Conservation (phyloP, 768 basidiomycete species). For the Boletus sp. region DNA sequence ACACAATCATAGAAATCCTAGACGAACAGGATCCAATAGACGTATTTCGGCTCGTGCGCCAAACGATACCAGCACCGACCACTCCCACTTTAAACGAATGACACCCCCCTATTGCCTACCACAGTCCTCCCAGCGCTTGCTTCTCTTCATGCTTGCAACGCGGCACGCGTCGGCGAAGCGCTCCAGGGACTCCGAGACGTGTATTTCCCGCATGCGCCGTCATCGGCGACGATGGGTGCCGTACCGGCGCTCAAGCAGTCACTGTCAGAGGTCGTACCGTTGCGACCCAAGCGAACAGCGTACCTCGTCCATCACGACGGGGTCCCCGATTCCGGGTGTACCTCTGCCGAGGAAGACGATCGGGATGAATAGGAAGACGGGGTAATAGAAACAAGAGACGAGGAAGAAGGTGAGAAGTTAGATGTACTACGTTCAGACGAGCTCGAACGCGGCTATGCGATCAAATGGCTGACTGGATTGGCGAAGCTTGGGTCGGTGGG, state of each 20-base stretch:
- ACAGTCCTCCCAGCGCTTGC: conserved; percentile 58
- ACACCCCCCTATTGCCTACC: conserved; percentile 38
- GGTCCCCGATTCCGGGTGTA: conserved; percentile 75
- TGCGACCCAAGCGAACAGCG: conserved; percentile 29
- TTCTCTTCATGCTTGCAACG: conserved; percentile 36
- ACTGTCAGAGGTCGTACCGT: conserved; percentile 11
- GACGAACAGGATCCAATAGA: conserved; percentile 10
- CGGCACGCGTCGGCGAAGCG: conserved; percentile 38
- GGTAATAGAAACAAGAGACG: conserved; percentile 16
- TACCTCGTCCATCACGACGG: conserved; percentile 38
- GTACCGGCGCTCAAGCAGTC: conserved; percentile 21
- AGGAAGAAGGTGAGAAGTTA: conserved; percentile 27
- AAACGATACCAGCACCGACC: conserved; percentile 4
- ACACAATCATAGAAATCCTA: not conserved
- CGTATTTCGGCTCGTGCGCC: not conserved
- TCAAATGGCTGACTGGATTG: conserved; percentile 75
- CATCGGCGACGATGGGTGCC: not conserved
- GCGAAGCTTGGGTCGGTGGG: conserved; percentile 48
- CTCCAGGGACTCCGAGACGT: conserved; percentile 46
- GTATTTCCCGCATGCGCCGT: conserved; percentile 46
- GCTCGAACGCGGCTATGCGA: conserved; percentile 64
- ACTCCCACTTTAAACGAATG: conserved; percentile 12
- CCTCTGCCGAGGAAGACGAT: conserved; percentile 66
- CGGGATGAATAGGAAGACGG: conserved; percentile 12
- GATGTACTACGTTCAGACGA: conserved; percentile 58